These are phyloP conservation scores for Cryptosporidium andersoni DNA, from an alignment of 169 alveolate genomes.

Conservation along the genomic window DNA sequence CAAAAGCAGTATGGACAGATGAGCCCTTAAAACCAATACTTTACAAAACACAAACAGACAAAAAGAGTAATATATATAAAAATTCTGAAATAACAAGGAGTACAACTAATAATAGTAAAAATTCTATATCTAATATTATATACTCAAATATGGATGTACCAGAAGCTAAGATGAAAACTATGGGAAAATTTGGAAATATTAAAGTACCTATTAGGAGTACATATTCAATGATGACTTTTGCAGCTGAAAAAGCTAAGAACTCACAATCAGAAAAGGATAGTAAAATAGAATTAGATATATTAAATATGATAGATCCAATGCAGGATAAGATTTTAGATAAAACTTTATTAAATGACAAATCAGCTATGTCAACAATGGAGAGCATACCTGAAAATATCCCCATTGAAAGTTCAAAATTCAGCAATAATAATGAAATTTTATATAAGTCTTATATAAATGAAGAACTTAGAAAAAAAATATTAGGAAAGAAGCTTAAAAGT, in stretches of 20 bases:
- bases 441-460: slow-evolving; percentile 2
- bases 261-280: slow-evolving; percentile 24
- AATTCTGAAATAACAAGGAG: not conserved
- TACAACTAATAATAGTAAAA: not conserved
- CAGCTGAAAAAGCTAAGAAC: slow-evolving; percentile 29
- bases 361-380: no score
- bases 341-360: not conserved
- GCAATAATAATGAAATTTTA: not conserved
- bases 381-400: not conserved
- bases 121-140: not conserved
- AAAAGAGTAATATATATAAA: not conserved
- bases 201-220: slow-evolving; percentile 48
- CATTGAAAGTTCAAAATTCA: not conserved
- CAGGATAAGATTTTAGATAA: slow-evolving; percentile 11
- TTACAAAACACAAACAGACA: not conserved
- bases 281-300: slow-evolving; percentile 14
- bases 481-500: slow-evolving; percentile 1
- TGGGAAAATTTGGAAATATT: slow-evolving; percentile 31
- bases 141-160: slow-evolving; percentile 4
- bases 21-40: slow-evolving; percentile 21
- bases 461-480: not conserved
- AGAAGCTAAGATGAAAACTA: slow-evolving; percentile 9
- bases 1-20: slow-evolving; percentile 69
- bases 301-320: slow-evolving; percentile 37
- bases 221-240: slow-evolving; percentile 9